Conservation (phyloP, 2,329 filamentous ascomycete species). For the Coniochaeta ligniaria region DNA sequence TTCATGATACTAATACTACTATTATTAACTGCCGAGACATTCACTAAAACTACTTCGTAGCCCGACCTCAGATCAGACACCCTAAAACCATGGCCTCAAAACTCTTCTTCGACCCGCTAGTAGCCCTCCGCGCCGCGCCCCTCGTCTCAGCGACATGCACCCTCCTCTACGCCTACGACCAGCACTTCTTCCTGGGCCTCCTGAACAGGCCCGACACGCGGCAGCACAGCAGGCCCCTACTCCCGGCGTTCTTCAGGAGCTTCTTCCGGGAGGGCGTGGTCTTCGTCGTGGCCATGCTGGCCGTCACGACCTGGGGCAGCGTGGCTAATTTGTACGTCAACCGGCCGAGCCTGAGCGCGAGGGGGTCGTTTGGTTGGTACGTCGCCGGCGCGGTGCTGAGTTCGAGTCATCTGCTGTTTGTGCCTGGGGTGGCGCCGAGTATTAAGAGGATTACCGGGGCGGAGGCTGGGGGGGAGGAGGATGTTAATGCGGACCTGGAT, state of each 20-base stretch:
- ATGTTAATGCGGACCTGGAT: slow-evolving; percentile 13
- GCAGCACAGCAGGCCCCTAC: slow-evolving; percentile 23
- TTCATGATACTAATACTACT: background rate
- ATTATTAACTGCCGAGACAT: background rate
- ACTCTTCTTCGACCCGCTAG: slow-evolving; percentile 26
- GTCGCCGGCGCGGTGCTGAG: slow-evolving; percentile 21
- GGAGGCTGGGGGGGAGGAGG: slow-evolving; percentile 8
- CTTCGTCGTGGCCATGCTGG: slow-evolving; percentile 25
- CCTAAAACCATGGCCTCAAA: background rate
- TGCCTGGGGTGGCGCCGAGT: slow-evolving; percentile 23
- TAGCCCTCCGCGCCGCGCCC: slow-evolving; percentile 33
- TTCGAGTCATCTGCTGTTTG: slow-evolving; percentile 23
- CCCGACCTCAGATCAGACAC: background rate
- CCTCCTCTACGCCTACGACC: slow-evolving; percentile 36
- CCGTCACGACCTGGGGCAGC: slow-evolving; percentile 23
- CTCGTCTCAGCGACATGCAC: slow-evolving; percentile 39
- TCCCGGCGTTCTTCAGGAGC: slow-evolving; percentile 33
- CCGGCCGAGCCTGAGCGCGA: slow-evolving; percentile 11
- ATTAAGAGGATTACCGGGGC: slow-evolving; percentile 21
- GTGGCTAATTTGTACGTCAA: slow-evolving; percentile 16
- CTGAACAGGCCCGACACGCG: slow-evolving; percentile 23
- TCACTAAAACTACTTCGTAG: background rate
- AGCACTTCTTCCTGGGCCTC: slow-evolving; percentile 32
- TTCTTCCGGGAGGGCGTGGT: slow-evolving; percentile 30
- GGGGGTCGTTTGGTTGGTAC: slow-evolving; percentile 23